Base-by-base conservation (phyloP, 2,329 filamentous ascomycete species). In the Pseudogymnoascus sp. region DNA sequence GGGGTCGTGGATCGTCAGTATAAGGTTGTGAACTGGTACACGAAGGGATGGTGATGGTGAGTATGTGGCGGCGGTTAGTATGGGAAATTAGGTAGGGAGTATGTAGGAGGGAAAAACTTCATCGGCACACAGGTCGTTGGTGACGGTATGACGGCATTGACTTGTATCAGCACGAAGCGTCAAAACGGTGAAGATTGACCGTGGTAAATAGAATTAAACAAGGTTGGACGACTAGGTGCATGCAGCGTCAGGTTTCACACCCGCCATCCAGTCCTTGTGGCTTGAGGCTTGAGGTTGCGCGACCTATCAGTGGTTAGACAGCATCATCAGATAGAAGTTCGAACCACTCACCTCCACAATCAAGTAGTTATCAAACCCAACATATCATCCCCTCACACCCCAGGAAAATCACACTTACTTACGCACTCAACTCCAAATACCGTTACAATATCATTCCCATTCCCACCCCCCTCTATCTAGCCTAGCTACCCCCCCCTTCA, bases 401-500 rank as follows among this genome's bases (percentile, higher is more conserved):
- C n/a, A 21, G 6, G 5, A 14, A 23, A 12, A 11, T 47, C 42
- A 47, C 42, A 7, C 25, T 28, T 59, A 11, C 11, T 59, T 16
- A 61, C 69, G 47, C 25, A 14, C 60, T 16, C 18, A 50, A 37
- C 3, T 4, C 44, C 44, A 50, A 50, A n/a, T 50, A 50, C 44
- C 44, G 23, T 50, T 50, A 50, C 21, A 50, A 50, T 50, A 28
- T 50, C 44, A 50, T 47, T 23, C 23, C 44, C 44, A 50, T 50
- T 44, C 18, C 42, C 42, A 44, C 23, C 44, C 37, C n/a, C 44
- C 42, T 50, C 44, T 50, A 28, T 50, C 44, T 50, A 50, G 12
- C 44, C 44, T 50, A 50, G 14, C 44, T 50, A 50, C 14, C 44
- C 21, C 28, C 23, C 42, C 42, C n/a, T n/a, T n/a, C 42, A 47